A percentile compares a stretch with the other conserved stretches of the same genome.
Conservation (phyloP, 1,284 basidiomycete species). For the Cryptococcus floricola region DNA sequence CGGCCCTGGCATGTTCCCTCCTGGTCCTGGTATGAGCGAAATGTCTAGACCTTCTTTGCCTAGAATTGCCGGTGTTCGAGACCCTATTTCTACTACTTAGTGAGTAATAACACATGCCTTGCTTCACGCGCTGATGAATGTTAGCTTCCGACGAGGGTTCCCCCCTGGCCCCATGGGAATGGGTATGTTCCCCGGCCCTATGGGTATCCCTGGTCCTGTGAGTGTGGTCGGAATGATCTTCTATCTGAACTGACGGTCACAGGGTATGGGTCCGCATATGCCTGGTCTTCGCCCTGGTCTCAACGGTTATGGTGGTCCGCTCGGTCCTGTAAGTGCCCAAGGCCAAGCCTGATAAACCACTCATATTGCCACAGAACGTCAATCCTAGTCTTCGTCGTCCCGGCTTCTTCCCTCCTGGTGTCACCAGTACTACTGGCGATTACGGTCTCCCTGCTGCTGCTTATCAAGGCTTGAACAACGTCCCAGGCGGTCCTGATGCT, state of each 20-base stretch:
- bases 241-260: neutral
- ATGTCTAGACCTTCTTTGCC: constrained; percentile 35
- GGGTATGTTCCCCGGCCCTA: constrained; percentile 38
- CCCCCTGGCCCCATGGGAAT: constrained; percentile 32
- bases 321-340: constrained; percentile 34
- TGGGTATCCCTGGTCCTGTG: constrained; percentile 39
- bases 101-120: constrained; percentile 14
- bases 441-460: constrained; percentile 40
- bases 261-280: constrained; percentile 46
- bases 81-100: constrained; percentile 48
- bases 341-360: neutral
- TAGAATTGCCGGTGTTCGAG: constrained; percentile 39
- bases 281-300: constrained; percentile 43
- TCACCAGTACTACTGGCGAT: constrained; percentile 28
- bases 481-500: constrained; percentile 5
- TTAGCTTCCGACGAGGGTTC: constrained; percentile 44
- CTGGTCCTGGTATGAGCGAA: constrained; percentile 19
- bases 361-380: constrained; percentile 27
- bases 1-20: constrained; percentile 22
- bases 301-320: constrained; percentile 40
- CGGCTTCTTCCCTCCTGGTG: constrained; percentile 37
- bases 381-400: constrained; percentile 34
- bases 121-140: neutral
- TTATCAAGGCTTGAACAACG: constrained; percentile 26
- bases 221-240: constrained; percentile 4